These are phyloP conservation scores for Populus hybrid DNA, from an alignment of 441 rosid genomes.

Conservation along the genomic window DNA sequence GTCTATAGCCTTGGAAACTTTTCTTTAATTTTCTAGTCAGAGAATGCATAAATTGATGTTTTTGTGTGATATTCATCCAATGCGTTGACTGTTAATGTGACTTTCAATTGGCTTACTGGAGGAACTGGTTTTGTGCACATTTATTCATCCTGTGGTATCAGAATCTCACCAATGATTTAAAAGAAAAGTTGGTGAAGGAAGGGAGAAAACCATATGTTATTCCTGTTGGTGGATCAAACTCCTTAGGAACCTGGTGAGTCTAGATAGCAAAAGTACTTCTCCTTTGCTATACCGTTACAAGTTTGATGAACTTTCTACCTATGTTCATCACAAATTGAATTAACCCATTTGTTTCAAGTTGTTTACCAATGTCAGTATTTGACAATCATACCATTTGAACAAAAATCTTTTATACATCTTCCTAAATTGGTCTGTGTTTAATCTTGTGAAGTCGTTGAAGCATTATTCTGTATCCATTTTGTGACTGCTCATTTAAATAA, in stretches of 20 bases:
- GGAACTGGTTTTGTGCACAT: conserved; percentile 9
- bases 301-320: neutral
- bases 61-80: neutral
- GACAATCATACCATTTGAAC: no score
- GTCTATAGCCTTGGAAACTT: neutral
- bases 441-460: neutral
- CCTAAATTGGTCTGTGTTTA: neutral
- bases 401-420: neutral
- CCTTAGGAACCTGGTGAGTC: conserved; percentile 93
- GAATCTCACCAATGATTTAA: conserved; percentile 67
- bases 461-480: neutral
- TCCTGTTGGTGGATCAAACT: conserved; percentile 96
- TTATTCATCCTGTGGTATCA: conserved; percentile 30
- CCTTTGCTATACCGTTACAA: neutral
- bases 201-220: conserved; percentile 88
- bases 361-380: no score
- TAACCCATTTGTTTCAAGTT: no score
- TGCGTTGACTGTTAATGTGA: conserved; percentile 1
- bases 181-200: conserved; percentile 71
- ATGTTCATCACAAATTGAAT: no score
- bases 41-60: neutral
- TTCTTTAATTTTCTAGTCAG: neutral
- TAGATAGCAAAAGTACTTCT: conserved; percentile 3
- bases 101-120: neutral
- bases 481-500: neutral